phyloP scores from a whole-genome alignment of 768 basidiomycete species.

The Russula sp. region DNA sequence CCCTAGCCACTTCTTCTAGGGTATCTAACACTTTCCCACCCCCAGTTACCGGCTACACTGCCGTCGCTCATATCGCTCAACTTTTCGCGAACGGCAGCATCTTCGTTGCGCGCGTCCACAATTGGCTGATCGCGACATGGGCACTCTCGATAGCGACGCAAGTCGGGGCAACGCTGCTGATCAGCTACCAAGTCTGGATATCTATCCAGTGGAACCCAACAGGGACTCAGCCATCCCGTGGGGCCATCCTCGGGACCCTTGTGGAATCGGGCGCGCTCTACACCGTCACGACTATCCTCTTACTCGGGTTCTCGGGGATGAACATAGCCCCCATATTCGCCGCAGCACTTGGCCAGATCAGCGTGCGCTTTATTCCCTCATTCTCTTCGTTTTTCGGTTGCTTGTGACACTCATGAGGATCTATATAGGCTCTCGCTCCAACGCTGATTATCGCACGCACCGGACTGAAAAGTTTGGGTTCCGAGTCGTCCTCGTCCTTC shows the following conservation, averaged over 20 bases:
- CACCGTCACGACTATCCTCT: background rate
- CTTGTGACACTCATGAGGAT: background rate
- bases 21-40: background rate
- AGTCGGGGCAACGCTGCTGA: slow-evolving; percentile 14
- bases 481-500: background rate
- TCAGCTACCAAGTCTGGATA: slow-evolving; percentile 11
- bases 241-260: slow-evolving; percentile 11
- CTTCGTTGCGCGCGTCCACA: background rate
- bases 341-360: slow-evolving; percentile 13
- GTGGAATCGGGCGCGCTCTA: slow-evolving; percentile 21
- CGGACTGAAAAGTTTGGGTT: background rate
- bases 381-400: background rate
- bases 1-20: too few species aligned
- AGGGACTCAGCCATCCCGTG: background rate
- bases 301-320: slow-evolving; percentile 5
- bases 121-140: slow-evolving; percentile 15
- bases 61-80: background rate
- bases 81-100: background rate
- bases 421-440: slow-evolving; percentile 6
- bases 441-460: slow-evolving; percentile 14
- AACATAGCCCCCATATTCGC: slow-evolving; percentile 5
- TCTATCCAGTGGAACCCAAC: background rate
- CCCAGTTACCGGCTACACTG: slow-evolving; percentile 11
- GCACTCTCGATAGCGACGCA: slow-evolving; percentile 17
- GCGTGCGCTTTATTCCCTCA: background rate